Conservation (phyloP, 78 protist species). For the Dictyostelium capitatum region DNA sequence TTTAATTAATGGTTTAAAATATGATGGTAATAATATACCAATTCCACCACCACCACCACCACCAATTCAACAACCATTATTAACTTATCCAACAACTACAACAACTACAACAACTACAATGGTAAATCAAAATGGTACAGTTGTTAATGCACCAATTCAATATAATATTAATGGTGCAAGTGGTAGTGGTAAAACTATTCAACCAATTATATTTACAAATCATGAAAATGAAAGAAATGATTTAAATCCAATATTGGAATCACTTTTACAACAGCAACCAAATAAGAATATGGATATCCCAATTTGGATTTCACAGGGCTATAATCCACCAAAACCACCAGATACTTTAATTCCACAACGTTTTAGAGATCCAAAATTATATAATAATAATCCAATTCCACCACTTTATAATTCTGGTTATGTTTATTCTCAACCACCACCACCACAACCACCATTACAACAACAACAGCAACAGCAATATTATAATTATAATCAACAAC, state of each 20-base stretch:
- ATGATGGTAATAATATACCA: not conserved
- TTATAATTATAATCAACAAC: not conserved
- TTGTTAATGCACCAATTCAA: not conserved
- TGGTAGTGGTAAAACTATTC: not conserved
- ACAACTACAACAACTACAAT: not conserved
- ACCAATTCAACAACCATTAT: not conserved
- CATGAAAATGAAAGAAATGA: conserved; percentile 1
- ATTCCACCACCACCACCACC: conserved; percentile 29
- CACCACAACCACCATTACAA: not conserved
- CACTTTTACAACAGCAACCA: conserved; percentile 21
- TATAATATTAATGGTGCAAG: not conserved
- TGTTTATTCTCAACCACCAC: not conserved
- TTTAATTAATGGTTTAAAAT: not conserved
- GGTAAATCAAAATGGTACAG: not conserved
- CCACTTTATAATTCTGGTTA: not conserved
- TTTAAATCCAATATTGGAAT: conserved; percentile 21
- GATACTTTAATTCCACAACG: not conserved
- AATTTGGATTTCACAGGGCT: conserved; percentile 62
- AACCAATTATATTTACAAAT: conserved; percentile 62
- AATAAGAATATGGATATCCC: conserved; percentile 49
- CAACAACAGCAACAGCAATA: not conserved
- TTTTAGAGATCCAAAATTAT: conserved; percentile 15
- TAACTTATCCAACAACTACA: not conserved
- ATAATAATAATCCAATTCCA: not conserved
- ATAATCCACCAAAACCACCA: conserved; percentile 47